phyloP scores from a whole-genome alignment of 2,329 filamentous ascomycete species.

The Fusarium beomiforme region DNA sequence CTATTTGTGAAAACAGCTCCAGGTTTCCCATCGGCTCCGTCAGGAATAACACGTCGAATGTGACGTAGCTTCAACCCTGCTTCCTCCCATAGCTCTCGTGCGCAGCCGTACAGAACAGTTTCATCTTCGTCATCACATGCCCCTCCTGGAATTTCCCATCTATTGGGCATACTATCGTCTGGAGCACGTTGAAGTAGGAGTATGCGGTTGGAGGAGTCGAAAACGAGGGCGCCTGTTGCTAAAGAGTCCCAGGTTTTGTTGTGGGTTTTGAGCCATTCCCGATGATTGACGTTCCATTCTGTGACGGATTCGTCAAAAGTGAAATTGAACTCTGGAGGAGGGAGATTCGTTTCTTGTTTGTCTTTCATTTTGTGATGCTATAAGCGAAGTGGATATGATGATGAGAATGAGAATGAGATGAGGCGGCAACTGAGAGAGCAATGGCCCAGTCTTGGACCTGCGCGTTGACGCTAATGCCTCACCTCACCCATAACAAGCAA shows the following conservation, averaged over 20 bases:
- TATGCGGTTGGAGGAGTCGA: slow-evolving; percentile 47
- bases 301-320: slow-evolving; percentile 39
- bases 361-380: slow-evolving; percentile 14
- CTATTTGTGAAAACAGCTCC: slow-evolving; percentile 49
- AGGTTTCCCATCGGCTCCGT: slow-evolving; percentile 34
- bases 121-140: slow-evolving; percentile 54
- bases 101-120: slow-evolving; percentile 55
- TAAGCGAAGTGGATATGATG: neutral
- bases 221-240: slow-evolving; percentile 49
- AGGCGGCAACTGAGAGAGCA: neutral
- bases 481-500: neutral
- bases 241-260: slow-evolving; percentile 46
- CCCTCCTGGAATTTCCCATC: slow-evolving; percentile 63
- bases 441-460: neutral
- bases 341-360: neutral
- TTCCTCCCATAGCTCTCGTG: slow-evolving; percentile 61
- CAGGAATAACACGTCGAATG: slow-evolving; percentile 45
- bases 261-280: slow-evolving; percentile 40
- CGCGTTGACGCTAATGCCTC: slow-evolving; percentile 8
- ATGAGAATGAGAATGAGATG: neutral
- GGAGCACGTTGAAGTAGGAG: slow-evolving; percentile 59
- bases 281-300: slow-evolving; percentile 38
- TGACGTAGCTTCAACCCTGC: slow-evolving; percentile 50
- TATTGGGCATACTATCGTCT: slow-evolving; percentile 55
- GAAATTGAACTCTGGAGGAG: slow-evolving; percentile 23